These are phyloP conservation scores for Yamadazyma taylorii DNA, from an alignment of 1,139 yeast species.

Conservation along the genomic window DNA sequence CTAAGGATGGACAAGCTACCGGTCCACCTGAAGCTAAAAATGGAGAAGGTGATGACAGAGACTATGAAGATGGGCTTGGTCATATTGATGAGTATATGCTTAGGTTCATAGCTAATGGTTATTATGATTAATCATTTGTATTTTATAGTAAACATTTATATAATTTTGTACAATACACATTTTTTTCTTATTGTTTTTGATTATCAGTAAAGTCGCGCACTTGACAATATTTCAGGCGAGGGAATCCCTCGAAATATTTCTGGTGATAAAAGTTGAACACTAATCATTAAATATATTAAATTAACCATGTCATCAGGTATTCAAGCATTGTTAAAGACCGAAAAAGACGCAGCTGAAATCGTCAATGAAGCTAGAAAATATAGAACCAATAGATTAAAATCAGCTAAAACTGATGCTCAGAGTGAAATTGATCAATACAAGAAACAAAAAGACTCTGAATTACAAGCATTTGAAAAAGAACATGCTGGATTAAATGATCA, in stretches of 20 bases:
- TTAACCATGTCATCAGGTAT: conserved; percentile 34
- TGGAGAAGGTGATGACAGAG: conserved; percentile 45
- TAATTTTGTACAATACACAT: not conserved
- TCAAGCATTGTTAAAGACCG: conserved; percentile 61
- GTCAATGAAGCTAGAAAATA: conserved; percentile 88
- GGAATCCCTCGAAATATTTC: not conserved
- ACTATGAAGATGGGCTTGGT: conserved; percentile 74
- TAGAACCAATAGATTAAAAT: conserved; percentile 86
- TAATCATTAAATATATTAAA: not conserved
- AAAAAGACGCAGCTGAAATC: conserved; percentile 93
- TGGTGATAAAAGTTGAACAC: not conserved
- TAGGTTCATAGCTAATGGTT: conserved; percentile 81
- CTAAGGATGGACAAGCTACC: conserved; percentile 7
- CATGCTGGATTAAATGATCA: conserved; percentile 67
- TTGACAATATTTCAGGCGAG: not conserved
- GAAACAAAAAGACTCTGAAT: conserved; percentile 78
- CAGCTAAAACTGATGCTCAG: conserved; percentile 92
- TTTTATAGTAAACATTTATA: conserved; percentile 13
- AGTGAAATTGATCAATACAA: conserved; percentile 86
- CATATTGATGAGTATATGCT: conserved; percentile 98
- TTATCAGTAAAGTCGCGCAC: not conserved
- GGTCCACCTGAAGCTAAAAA: conserved; percentile 21
- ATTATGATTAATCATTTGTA: conserved; percentile 45
- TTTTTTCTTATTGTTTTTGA: no score
- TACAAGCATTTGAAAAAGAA: conserved; percentile 66